Base-by-base conservation (phyloP, 2,329 filamentous ascomycete genomes). In the Thelonectria blattea region DNA sequence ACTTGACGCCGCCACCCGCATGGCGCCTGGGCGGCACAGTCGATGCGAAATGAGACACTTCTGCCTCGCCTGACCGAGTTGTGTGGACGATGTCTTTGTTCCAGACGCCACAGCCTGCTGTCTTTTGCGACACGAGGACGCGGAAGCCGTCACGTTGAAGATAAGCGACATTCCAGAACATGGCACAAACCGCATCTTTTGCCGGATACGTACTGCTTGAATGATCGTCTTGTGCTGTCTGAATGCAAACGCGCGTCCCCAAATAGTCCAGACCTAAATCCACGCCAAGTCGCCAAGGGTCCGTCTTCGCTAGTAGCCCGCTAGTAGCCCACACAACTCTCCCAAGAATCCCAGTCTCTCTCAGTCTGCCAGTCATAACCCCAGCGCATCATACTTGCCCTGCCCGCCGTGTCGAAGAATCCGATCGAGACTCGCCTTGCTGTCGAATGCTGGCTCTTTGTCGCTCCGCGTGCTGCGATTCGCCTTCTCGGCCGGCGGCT, bases 361-460 rank as follows among this genome's bases (percentile, higher is more conserved):
- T 6, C 17, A 11, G 37, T 8, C 34, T 37, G 12, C 34, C 14
- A 32, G 12, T 74, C 66, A 78, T 45, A 77, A 57, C 3, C 75
- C 75, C 56, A 77, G 60, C 27, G 75, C 74, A 62, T 68, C 67
- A 50, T 76, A 77, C 50, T 73, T 72, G 41, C 75, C 73, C 54
- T 68, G 66, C 34, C 68, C 69, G 37, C 72, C 72, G 17, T 68
- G 63, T 48, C 64, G 66, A 50, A 74, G 63, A 61, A 75, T 67
- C 41, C 65, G 65, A 30, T 70, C 67, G 22, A 68, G 60, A 46
- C 61, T 62, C 54, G 39, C 55, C 27, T 58, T 59, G 34, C 53
- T 68, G 56, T 55, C 67, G 12, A 17, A 34, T 37, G 47, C 5
- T 60, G 56, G 52, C 32, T 62, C 60, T 47, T 52, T 55, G 41